phyloP scores from a whole-genome alignment of 495 filamentous ascomycete genomes.

The Neurospora discreta region DNA sequence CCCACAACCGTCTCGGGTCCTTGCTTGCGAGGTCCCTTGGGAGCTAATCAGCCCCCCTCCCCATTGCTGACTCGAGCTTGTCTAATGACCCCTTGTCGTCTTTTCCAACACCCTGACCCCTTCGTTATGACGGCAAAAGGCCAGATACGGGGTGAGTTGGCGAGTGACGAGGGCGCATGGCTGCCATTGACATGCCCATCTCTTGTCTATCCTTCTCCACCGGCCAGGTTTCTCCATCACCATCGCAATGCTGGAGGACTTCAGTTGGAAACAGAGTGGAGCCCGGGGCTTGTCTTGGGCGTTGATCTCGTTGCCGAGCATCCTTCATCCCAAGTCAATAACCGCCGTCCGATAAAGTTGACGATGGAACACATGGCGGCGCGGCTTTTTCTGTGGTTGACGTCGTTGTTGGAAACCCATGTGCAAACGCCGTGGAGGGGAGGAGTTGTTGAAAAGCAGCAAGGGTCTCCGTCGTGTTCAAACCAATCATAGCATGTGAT shows the following conservation, averaged over 20 bases:
- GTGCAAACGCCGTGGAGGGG: neutral
- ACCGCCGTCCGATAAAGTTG: neutral
- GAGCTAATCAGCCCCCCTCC: neutral
- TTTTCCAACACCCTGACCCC: neutral
- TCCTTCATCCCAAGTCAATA: neutral
- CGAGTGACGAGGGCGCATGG: neutral
- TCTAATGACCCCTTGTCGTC: neutral
- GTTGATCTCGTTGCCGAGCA: neutral
- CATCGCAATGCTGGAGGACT: neutral
- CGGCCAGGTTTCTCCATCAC: neutral
- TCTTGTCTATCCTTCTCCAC: neutral
- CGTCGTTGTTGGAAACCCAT: neutral
- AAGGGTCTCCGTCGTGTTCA: neutral
- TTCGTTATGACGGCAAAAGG: neutral
- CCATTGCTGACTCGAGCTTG: neutral
- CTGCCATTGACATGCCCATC: neutral
- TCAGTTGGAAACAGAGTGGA: neutral
- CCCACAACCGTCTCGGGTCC: neutral
- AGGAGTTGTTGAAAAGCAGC: neutral
- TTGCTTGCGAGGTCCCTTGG: neutral
- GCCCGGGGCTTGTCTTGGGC: neutral
- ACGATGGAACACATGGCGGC: neutral
- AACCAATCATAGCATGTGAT: neutral
- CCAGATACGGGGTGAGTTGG: neutral
- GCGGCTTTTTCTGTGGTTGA: neutral